Conservation (phyloP, 495 filamentous ascomycete species). For the Penicillium herquei region DNA sequence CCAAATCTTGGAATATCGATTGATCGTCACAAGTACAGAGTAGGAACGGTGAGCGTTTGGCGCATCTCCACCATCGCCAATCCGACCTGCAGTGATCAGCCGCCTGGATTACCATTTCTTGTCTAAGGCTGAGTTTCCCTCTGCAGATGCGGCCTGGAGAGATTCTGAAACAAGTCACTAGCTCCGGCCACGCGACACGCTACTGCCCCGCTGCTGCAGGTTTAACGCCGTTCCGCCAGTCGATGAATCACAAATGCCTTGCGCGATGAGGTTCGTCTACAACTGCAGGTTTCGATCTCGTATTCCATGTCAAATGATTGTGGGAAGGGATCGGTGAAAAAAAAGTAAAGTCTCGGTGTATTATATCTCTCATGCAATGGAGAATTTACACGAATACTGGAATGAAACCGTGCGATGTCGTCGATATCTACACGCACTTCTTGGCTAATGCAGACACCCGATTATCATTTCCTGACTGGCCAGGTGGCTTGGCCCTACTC, state of each 20-base stretch:
- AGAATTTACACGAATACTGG: not conserved
- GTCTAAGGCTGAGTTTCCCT: conserved; percentile 3
- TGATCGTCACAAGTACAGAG: not conserved
- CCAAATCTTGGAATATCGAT: not conserved
- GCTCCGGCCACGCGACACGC: conserved; percentile 27
- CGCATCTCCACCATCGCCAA: not conserved
- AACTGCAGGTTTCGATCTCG: not conserved
- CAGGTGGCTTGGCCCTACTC: not conserved
- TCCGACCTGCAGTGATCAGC: conserved; percentile 1
- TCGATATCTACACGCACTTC: not conserved
- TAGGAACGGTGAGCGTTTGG: conserved; percentile 1
- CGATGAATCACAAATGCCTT: conserved; percentile 22
- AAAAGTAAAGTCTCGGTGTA: conserved; percentile 1
- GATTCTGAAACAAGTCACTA: conserved; percentile 23
- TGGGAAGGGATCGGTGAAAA: not conserved
- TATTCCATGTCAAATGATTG: not conserved
- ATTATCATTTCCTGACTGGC: conserved; percentile 5
- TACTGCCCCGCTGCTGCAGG: conserved; percentile 17
- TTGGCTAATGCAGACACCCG: not conserved
- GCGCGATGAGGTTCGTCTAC: not conserved
- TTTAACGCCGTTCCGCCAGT: conserved; percentile 15
- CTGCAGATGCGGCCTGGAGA: not conserved
- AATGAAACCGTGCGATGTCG: not conserved
- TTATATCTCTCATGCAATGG: not conserved
- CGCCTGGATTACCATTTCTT: not conserved